phyloP scores from a whole-genome alignment of 2,329 filamentous ascomycete genomes.

The Fusarium burgessii region DNA sequence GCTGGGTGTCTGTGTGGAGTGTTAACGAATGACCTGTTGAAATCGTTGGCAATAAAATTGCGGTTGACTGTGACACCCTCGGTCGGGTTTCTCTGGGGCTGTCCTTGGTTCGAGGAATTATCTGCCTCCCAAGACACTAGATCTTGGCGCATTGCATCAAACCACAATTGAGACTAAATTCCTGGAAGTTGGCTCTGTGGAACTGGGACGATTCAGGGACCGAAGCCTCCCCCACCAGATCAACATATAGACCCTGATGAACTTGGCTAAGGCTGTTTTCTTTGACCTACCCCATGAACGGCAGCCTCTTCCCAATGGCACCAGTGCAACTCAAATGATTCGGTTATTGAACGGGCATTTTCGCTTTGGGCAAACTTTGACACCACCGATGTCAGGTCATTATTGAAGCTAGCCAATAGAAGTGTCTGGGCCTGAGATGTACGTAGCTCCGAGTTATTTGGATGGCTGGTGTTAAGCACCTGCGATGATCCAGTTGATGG shows the following conservation, averaged over 20 bases:
- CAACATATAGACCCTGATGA: background rate
- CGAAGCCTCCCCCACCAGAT: background rate
- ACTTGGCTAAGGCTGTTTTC: background rate
- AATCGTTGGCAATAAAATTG: background rate
- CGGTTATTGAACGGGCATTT: background rate
- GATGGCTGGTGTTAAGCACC: background rate
- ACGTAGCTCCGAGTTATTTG: background rate
- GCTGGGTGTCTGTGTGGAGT: background rate
- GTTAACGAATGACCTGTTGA: background rate
- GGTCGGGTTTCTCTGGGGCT: background rate
- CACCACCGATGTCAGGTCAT: background rate
- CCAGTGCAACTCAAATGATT: background rate
- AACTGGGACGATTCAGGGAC: background rate
- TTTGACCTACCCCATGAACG: background rate
- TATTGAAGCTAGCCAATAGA: background rate
- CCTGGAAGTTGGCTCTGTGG: background rate
- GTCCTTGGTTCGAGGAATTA: background rate
- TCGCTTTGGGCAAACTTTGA: background rate
- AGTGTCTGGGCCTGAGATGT: background rate
- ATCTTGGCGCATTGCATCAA: background rate
- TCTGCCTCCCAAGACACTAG: background rate
- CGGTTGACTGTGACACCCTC: background rate
- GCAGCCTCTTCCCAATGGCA: background rate
- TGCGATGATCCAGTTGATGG: slow-evolving; percentile 6
- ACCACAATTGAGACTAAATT: background rate